These are phyloP conservation scores for Ceriops tagal DNA, from an alignment of 345 rosid species.

Conservation along the genomic window DNA sequence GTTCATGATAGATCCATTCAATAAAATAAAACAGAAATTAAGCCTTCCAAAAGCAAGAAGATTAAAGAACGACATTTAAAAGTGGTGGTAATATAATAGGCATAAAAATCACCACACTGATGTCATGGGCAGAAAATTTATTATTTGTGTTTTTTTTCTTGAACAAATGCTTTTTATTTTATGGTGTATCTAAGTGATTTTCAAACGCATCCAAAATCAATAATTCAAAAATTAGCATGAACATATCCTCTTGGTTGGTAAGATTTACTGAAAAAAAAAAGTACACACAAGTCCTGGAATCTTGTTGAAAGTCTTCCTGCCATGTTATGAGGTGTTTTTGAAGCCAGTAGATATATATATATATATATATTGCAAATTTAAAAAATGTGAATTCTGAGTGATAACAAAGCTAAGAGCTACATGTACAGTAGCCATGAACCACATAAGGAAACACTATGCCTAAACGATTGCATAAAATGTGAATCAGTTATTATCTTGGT, in stretches of 20 bases:
- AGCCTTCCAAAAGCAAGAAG: conserved; percentile 13
- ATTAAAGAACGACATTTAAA: conserved; percentile 5
- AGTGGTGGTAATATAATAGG: conserved; percentile 4
- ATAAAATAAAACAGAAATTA: conserved; percentile 37
- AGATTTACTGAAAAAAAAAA: background rate
- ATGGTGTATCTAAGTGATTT: conserved; percentile 1
- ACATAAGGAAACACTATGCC: no score
- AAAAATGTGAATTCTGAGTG: no score
- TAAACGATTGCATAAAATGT: background rate
- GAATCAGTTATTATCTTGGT: background rate
- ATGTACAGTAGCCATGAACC: no score
- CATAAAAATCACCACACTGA: background rate
- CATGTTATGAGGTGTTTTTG: background rate
- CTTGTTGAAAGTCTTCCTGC: conserved; percentile 4
- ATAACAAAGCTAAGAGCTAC: no score
- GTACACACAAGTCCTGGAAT: conserved; percentile 6
- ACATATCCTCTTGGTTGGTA: background rate
- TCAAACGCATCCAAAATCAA: conserved; percentile 1
- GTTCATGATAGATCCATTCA: conserved; percentile 58
- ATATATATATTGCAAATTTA: no score
- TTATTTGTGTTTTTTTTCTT: background rate
- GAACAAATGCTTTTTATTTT: background rate
- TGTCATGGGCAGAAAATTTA: background rate
- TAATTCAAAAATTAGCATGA: conserved; percentile 4
- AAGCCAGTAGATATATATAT: no score